Conservation (phyloP, 257 asterid species). For the Paulownia fortunei region DNA sequence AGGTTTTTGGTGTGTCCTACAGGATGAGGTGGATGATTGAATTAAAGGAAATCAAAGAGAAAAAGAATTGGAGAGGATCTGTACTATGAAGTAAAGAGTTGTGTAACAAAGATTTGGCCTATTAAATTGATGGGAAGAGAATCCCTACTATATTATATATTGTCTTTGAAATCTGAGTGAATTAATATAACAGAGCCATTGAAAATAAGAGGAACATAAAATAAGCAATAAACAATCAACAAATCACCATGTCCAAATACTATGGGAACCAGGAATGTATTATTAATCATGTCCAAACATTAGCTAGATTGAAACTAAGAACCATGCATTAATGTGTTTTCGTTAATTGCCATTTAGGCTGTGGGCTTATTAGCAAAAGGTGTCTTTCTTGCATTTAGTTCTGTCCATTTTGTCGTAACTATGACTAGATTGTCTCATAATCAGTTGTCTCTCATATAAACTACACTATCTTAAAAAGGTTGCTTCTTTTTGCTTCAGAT, state of each 20-base stretch:
- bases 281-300: not conserved
- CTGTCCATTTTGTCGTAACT: not conserved
- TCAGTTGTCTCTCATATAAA: not conserved
- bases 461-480: not conserved
- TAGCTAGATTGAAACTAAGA: not conserved
- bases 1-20: too few species aligned
- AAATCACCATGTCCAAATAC: not conserved
- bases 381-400: not conserved
- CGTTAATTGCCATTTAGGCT: not conserved
- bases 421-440: not conserved
- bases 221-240: not conserved
- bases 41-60: too few species aligned
- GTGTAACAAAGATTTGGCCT: not conserved
- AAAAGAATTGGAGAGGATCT: too few species aligned
- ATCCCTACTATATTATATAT: not conserved
- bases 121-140: not conserved
- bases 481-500: not conserved
- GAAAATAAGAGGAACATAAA: not conserved
- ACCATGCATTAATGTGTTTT: too few species aligned
- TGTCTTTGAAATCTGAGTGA: not conserved
- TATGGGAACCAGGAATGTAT: not conserved
- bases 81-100: not conserved
- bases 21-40: too few species aligned
- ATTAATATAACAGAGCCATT: not conserved
- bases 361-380: not conserved